These are phyloP conservation scores for Sedum album DNA, from an alignment of 164 flowering plant species.

Conservation along the genomic window DNA sequence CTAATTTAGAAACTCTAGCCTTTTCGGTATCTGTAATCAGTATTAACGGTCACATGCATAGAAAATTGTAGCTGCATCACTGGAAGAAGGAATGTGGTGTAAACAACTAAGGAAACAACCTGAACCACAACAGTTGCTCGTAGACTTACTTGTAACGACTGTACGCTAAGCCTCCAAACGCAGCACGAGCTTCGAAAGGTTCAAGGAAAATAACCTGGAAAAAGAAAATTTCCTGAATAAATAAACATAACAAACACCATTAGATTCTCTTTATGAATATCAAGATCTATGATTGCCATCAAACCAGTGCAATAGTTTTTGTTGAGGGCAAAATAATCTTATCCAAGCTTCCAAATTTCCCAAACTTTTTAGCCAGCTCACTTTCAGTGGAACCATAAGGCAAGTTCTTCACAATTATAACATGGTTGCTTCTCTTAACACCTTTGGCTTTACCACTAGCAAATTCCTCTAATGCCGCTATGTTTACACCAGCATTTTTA, in stretches of 20 bases:
- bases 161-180: conserved; percentile 72
- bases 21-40: background rate
- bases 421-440: conserved; percentile 73
- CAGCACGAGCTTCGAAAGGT: conserved; percentile 82
- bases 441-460: conserved; percentile 52
- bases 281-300: conserved; percentile 8
- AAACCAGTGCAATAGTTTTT: conserved; percentile 86
- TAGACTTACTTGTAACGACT: conserved; percentile 75
- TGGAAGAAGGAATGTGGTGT: background rate
- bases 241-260: background rate
- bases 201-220: conserved; percentile 82
- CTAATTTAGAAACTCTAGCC: background rate
- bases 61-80: background rate
- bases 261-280: too few species aligned
- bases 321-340: conserved; percentile 82
- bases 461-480: conserved; percentile 58
- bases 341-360: conserved; percentile 79
- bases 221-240: conserved; percentile 5
- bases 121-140: conserved; percentile 3
- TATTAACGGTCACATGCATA: background rate
- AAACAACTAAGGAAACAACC: background rate
- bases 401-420: conserved; percentile 83
- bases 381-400: conserved; percentile 78
- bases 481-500: conserved; percentile 68
- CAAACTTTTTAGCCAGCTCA: conserved; percentile 76